Evolutionary conservation across 768 basidiomycete species (phyloP), one percentile per base, ranked within the genome.

Genomic region (Dioszegia crocea): DNA sequence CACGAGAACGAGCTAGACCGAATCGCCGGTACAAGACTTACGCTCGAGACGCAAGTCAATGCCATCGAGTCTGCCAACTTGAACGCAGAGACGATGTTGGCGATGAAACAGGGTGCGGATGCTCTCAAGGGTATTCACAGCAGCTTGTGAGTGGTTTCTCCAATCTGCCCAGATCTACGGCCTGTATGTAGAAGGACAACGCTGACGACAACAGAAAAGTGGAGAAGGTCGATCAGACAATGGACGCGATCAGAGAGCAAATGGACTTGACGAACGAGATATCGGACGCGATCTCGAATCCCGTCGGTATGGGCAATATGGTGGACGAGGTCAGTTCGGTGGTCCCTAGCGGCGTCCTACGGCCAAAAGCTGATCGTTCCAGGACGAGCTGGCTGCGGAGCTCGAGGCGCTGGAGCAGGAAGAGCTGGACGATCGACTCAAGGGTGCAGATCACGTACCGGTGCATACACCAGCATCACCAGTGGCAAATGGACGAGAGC

Each of bases 21-120:
- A 67, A 80, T 98, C 64, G 83, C 85, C 46, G 89, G 89, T 12
- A 88, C 87, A 53, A 84, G 90, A 64, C 77, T 97, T 75, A 94
- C 96, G 70, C 83, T 99, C 29, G 94, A 97, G 80, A 86, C 89
- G 77, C 94, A 98, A 80, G 87, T 98, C 59, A 93, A 93, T 79
- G 94, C 94, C 19, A 83, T 98, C 44, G 96, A 98, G 78, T 90
- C 89, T 16, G 96, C 96, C 43, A 98, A 97, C 80, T 83, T 98
- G 78, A 98, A 99, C 76, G 87, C 88, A 71, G 92, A 97, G 82
- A 97, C 92, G 14, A 91, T 99, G 88, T 81, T 84, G 21, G 92
- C 89, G 26, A 96, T 99, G 89, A 96, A 92, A 87, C 88, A 88
- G 77, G 94, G 89, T 36, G 84, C 91, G 0, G 85, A 87, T 61